These are phyloP conservation scores for Tylopilus vinaceipallidus DNA, from an alignment of 768 basidiomycete genomes.

Conservation along the genomic window DNA sequence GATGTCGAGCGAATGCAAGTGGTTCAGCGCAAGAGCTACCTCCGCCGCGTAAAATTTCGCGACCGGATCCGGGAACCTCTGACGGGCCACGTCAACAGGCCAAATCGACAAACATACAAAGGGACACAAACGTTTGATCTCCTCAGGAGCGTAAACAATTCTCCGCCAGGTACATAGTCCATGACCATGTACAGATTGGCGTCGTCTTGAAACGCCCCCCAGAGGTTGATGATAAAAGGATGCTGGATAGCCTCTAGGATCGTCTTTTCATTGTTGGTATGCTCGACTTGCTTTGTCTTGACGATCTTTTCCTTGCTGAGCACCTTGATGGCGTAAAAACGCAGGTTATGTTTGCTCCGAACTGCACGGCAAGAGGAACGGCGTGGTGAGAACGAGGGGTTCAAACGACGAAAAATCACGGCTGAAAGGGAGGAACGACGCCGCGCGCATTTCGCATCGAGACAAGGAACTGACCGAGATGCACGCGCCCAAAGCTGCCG, in stretches of 20 bases:
- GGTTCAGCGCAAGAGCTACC: constrained; percentile 88
- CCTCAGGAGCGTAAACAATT: constrained; percentile 90
- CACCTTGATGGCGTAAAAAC: constrained; percentile 96
- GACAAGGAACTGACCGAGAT: constrained; percentile 54
- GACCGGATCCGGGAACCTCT: constrained; percentile 95
- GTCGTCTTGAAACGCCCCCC: constrained; percentile 92
- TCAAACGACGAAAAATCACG: background rate
- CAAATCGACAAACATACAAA: constrained; percentile 9
- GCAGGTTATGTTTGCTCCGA: constrained; percentile 89
- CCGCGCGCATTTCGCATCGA: background rate
- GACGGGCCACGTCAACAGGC: constrained; percentile 13
- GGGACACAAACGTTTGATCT: constrained; percentile 72
- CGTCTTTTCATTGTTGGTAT: constrained; percentile 91
- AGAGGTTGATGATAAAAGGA: constrained; percentile 93
- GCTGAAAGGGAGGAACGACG: background rate
- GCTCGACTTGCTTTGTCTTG: constrained; percentile 91
- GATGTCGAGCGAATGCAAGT: constrained; percentile 83
- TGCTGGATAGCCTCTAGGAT: constrained; percentile 87
- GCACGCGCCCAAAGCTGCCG: constrained; percentile 97
- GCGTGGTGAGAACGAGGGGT: constrained; percentile 1
- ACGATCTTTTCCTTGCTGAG: constrained; percentile 92
- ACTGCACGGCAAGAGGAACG: constrained; percentile 46
- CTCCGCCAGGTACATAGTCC: constrained; percentile 95
- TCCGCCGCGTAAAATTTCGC: constrained; percentile 98
- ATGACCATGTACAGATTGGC: constrained; percentile 97